Base-by-base conservation (phyloP, 2,329 filamentous ascomycete species). In the Colletotrichum sp. region DNA sequence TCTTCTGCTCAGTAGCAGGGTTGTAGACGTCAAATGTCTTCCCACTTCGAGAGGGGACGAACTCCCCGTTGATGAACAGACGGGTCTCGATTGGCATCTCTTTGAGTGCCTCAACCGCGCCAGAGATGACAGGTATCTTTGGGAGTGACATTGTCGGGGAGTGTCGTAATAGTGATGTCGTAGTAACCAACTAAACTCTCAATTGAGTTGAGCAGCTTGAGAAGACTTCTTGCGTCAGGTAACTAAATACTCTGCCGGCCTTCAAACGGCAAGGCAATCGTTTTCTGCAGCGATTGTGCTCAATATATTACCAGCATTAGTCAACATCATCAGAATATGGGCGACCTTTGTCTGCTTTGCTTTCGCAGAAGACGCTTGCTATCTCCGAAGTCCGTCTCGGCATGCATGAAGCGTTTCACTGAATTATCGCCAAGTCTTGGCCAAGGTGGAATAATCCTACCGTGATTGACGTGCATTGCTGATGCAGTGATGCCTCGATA, bases 21-120 rank as follows among this genome's bases (percentile, higher is more conserved):
- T 81, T 80, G 61, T 80, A 77, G 4, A 79, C 30, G 14, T 32
- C 60, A 28, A 64, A 34, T 32, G 21, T 64, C 28, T 39, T 32
- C 18, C 60, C 28, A 32, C 28, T 34, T 6, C 34, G 18, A 34
- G 67, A 48, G 10, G 43, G 24, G 26, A 69, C 67, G 21, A 69
- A 69, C 55, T 69, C 52, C 18, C 55, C 55, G 18, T 60, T 69
- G 67, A 69, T 61, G 67, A 69, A 69, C 28, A 69, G 39, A 13
- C 64, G 36, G 21, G 34, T 48, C 39, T 67, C 64, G 9, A 30
- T 30, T 52, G 36, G 18, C 21, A 66, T 48, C 21, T 67, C 21
- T 32, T 67, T 43, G 36, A 48, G 36, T 21, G 39, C 43, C 36
- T 26, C 64, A 55, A 57, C 12, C 21, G 52, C n/a, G 21, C 7